Base-by-base conservation (phyloP, 2,329 filamentous ascomycete species). In the Beauveria caledonica region DNA sequence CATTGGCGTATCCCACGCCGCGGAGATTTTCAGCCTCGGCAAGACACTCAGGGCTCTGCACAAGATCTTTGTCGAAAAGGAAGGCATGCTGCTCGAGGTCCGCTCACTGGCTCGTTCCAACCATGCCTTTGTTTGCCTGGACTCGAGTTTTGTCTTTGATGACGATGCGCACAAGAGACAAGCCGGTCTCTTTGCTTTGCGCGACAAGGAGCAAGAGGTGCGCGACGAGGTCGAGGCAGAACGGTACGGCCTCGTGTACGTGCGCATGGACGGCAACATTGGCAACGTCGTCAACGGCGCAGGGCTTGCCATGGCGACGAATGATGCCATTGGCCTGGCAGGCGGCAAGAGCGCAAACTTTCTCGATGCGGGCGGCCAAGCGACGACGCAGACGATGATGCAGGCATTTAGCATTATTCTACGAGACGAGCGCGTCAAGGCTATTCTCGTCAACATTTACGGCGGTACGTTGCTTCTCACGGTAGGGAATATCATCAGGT, bases 221-320 rank as follows among this genome's bases (percentile, higher is more conserved):
- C 53, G 64, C 0, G 70, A 72, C 27, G 76, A 74, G 54, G 63
- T 71, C 0, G 71, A 74, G 40, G 76, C 80, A 1, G 73, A 77
- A 19, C 79, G 81, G 61, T 77, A 86, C 61, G 90, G 90, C 3
- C 91, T 96, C 66, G 88, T 94, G 0, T 95, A 92, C 71, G 81
- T 95, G 64, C 86, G 83, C 67, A 73, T 80, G 61, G 66, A 72
- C 1, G 78, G 80, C 2, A 85, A 85, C 63, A 86, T 96, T 58
- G 92, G 90, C 42, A 96, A 89, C 0, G 78, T 95, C 64, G 90
- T 96, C 64, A 96, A 96, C 68, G 91, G 92, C 48, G 92, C 92
- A 0, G 92, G 92, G 0, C 81, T 96, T 1, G 91, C 91, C 0
- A 94, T 96, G 89, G 94, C 94, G 70, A 96, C 91, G 0, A 86